Evolutionary conservation across 352 stramenopile species (phyloP).

Genomic region (Phytophthora citrophthora): DNA sequence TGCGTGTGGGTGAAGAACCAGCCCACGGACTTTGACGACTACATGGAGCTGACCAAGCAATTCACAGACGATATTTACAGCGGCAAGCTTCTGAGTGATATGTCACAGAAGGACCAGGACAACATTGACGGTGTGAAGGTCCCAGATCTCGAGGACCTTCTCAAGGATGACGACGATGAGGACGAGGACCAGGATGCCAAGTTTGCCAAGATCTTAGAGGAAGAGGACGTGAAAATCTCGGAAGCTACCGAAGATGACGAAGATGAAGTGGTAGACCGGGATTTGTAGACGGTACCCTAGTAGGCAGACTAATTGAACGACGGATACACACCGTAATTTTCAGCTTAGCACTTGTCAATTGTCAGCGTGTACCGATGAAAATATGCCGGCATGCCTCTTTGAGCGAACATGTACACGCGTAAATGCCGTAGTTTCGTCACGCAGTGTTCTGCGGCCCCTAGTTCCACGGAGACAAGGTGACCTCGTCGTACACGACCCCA

Average conservation of each 20-base stretch:
- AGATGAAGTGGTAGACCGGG: constrained; percentile 56
- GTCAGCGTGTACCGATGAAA: background rate
- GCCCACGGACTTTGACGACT: constrained; percentile 99
- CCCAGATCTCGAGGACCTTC: constrained; percentile 82
- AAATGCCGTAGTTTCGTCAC: constrained; percentile 7
- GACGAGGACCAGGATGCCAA: constrained; percentile 76
- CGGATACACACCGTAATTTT: constrained; percentile 21
- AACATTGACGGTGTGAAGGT: constrained; percentile 97
- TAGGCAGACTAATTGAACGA: constrained; percentile 34
- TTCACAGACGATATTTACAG: constrained; percentile 99
- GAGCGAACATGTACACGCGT: background rate
- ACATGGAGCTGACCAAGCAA: constrained; percentile 98
- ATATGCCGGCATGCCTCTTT: background rate
- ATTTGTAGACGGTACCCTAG: constrained; percentile 59
- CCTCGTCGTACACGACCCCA: constrained; percentile 79
- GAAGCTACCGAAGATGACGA: constrained; percentile 42
- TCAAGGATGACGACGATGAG: constrained; percentile 87
- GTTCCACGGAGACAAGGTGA: constrained; percentile 63
- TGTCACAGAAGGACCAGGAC: constrained; percentile 97
- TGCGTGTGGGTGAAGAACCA: constrained; percentile 98
- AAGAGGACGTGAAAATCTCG: constrained; percentile 58
- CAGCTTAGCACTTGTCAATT: constrained; percentile 36
- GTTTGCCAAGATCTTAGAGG: constrained; percentile 84
- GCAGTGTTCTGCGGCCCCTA: constrained; percentile 23
- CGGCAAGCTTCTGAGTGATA: constrained; percentile 97